Base-by-base conservation (phyloP, 345 rosid genomes). In the Bruguiera parviflora region DNA sequence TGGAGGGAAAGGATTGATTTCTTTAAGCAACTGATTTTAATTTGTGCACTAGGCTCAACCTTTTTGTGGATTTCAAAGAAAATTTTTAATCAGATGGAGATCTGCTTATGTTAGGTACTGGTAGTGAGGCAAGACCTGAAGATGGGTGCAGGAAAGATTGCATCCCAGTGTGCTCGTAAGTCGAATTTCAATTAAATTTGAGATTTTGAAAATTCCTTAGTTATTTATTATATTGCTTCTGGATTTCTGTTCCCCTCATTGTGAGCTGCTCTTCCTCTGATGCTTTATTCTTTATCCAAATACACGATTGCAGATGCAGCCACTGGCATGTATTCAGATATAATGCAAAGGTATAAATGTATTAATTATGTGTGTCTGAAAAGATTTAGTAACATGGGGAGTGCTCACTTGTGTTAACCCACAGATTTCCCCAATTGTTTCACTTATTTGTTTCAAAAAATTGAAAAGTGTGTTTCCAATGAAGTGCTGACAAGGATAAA, bases 131-230 rank as follows among this genome's bases (percentile, higher is more conserved):
- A 90, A 74, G 97, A 93, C 84, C 83, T 90, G 75, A 92, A 86
- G 86, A 92, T 92, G 97, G 89, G 86, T 65, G 61, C 86, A 53
- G 97, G 97, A 58, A 91, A 91, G 83, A 81, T 75, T 74, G 96
- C 96, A 8, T 89, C 96, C 63, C 97, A 91, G 69, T 91, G 97
- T 75, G 97, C 97, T 69, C 97, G 93, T 91, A 85, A 84, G 92
- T 81, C 71, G 13, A 0, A 63, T 58, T 55, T 66, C 43, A 4
- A 22, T 1, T 22, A 2, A 35, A n/a, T 29, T 27, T 56, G 2
- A 22, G 39, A 43, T 51, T 39, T 46, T 53, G 10, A 70, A 39
- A 24, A 72, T 67, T 29, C 28, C 53, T 53, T 46, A 2, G 51
- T 35, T 33, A 33, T 71, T 5, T 52, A 2, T 55, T 0, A 47